Base-by-base conservation (phyloP, 1,139 yeast genomes). In the Debaryomyces singareniensis region DNA sequence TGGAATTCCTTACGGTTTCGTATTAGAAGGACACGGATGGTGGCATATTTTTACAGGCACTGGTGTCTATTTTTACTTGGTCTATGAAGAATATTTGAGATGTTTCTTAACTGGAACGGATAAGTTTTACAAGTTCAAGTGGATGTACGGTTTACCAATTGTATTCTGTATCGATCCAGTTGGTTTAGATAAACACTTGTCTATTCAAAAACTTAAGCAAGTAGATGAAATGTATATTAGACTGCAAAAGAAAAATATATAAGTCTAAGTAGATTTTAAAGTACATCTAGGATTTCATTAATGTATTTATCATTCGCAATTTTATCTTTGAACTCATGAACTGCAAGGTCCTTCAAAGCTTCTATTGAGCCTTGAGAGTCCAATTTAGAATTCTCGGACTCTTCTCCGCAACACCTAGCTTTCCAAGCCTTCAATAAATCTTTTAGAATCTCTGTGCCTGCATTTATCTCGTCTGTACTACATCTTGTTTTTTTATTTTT, bases 1-100 rank as follows among this genome's bases (percentile, higher is more conserved):
- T 49, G 95, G 95, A 2, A 71, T 87, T 63, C 97, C 97, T 2
- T 74, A 82, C 35, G 98, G 98, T 1, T 74, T 86, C 40, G 42
- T 91, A 7, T 65, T 91, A 24, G 98, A 91, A 52, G 83, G 95
- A 20, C 98, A 91, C 51, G 96, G 95, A 12, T 91, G 97, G 97
- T 91, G 98, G 98, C 98, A 91, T 51, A 61, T 85, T 20, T 69
- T 85, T 39, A 85, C 95, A 0, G 94, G 94, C 3, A 62, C 77
- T 9, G 95, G 95, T 2, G 65, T 69, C 9, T 70, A 69, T 43
- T 65, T 50, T 43, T 67, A 63, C 37, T 57, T 71, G 37, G 85
- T 85, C 11, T 85, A 84, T 53, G 76, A 70, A 47, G 86, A 83
- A 53, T 82, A 79, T 47, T 61, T 84, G 44, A 71, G 93, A 42